Base-by-base conservation (phyloP, 2,329 filamentous ascomycete species). In the Basipetospora chlamydospora region DNA sequence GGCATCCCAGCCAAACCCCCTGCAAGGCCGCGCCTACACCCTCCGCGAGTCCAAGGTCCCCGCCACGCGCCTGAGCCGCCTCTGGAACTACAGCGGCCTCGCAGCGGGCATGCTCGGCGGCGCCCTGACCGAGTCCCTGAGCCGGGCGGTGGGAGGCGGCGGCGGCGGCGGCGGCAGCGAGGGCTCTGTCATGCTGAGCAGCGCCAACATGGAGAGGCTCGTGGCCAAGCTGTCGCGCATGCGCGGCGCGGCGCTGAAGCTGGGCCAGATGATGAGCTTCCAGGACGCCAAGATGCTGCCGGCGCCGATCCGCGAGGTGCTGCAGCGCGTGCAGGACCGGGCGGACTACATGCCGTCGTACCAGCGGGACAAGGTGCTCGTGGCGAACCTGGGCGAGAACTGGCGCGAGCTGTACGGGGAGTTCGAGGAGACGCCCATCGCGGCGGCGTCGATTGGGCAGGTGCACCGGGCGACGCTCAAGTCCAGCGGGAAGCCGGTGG, bases 191-290 rank as follows among this genome's bases (percentile, higher is more conserved):
- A 76, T 98, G 61, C 72, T 98, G 39, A 96, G 83, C 55, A 71
- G 84, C 5, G 77, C 67, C 8, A 98, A 98, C 50, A 86, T 96
- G 72, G 87, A 96, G 53, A 73, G 92, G 33, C 69, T 98, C 7
- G 90, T 98, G 2, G 69, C 84, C 5, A 95, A 92, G 56, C 69
- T 98, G 3, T 96, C 88, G 3, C 80, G 83, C 16, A 98, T 98
- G 90, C 76, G 90, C 49, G 90, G 90, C 26, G 92, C 90, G 5
- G 90, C 90, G n/a, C 65, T 98, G 28, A 98, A 98, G 61, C 61
- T 98, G 18, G 92, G 90, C 1, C 90, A 98, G 61, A 90, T 96
- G 81, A 80, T 98, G 67, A 95, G 86, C 55, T 90, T 98, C 51
- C 90, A 98, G 63, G 90, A 98, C 59, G 77, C 84, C 26, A 96